phyloP scores from a whole-genome alignment of 2,329 filamentous ascomycete genomes.

The Verticillium nubilum region DNA sequence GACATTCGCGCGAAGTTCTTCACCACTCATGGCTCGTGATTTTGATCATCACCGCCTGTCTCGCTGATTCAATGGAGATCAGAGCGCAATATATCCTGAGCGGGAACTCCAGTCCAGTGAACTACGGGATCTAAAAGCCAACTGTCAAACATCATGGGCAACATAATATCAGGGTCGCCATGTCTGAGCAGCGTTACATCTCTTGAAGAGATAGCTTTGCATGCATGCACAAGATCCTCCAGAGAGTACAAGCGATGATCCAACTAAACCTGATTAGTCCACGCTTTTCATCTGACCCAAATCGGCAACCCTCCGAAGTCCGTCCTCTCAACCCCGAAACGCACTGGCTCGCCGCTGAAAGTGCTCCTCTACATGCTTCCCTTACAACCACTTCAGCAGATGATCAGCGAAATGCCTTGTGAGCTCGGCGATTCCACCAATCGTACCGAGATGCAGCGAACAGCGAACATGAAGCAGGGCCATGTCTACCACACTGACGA shows the following conservation, averaged over 20 bases:
- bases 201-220: too few species aligned
- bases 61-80: background rate
- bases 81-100: too few species aligned
- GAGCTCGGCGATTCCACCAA: background rate
- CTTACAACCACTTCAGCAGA: background rate
- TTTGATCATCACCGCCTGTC: background rate
- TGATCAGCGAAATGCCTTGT: background rate
- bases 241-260: too few species aligned
- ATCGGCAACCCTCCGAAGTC: background rate
- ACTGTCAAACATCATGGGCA: too few species aligned
- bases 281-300: background rate
- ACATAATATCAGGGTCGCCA: too few species aligned
- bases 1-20: constrained; percentile 1
- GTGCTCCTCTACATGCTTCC: background rate
- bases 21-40: constrained; percentile 3
- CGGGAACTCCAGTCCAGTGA: too few species aligned
- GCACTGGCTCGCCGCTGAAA: background rate
- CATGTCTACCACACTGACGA: background rate
- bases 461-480: background rate
- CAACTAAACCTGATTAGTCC: too few species aligned
- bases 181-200: too few species aligned
- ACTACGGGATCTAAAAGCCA: too few species aligned
- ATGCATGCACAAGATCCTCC: too few species aligned
- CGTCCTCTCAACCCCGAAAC: background rate
- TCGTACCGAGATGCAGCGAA: background rate